A percentile compares a stretch with the other conserved stretches of the same genome.
Evolutionary conservation across 345 rosid genomes (phyloP).

Genomic region (Cardamine chenopodiifolia): DNA sequence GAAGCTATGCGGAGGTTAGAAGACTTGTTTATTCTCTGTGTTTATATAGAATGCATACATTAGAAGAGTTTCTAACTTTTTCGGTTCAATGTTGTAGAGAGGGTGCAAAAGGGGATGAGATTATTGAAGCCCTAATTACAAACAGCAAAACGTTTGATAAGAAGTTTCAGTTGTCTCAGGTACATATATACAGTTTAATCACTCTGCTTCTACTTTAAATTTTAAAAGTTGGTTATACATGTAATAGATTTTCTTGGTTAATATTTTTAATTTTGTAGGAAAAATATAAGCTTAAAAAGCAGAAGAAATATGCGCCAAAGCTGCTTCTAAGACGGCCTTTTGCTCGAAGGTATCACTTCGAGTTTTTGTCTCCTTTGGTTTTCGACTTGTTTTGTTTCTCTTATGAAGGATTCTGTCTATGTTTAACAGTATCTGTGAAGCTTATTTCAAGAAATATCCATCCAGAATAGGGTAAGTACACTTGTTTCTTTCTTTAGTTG

Average conservation of each 20-base stretch:
- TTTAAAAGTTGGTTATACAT: background rate
- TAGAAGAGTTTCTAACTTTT: background rate
- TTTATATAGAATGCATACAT: background rate
- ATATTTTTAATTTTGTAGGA: constrained; percentile 53
- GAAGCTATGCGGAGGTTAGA: constrained; percentile 76
- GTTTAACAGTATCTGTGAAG: constrained; percentile 82
- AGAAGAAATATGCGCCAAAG: constrained; percentile 94
- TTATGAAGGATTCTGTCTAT: constrained; percentile 22
- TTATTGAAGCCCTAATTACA: constrained; percentile 88
- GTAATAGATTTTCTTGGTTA: background rate
- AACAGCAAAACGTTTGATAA: constrained; percentile 88
- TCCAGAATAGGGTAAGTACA: constrained; percentile 71
- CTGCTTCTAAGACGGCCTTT: constrained; percentile 80
- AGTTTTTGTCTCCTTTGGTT: constrained; percentile 5
- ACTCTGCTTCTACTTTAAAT: constrained; percentile 14
- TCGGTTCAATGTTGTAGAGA: constrained; percentile 54
- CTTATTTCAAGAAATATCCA: constrained; percentile 87
- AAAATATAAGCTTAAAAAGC: constrained; percentile 83
- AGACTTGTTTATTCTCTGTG: background rate
- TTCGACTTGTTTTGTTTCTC: background rate
- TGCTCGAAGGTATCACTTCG: constrained; percentile 58
- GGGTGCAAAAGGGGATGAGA: constrained; percentile 86
- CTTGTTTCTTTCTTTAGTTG: constrained; percentile 3
- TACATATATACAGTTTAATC: constrained; percentile 12
- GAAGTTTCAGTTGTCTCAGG: constrained; percentile 86